Percentiles rank a stretch among this genome's conserved stretches.
phyloP scores from a whole-genome alignment of 352 stramenopile genomes.

The Poterioochromonas sp. region DNA sequence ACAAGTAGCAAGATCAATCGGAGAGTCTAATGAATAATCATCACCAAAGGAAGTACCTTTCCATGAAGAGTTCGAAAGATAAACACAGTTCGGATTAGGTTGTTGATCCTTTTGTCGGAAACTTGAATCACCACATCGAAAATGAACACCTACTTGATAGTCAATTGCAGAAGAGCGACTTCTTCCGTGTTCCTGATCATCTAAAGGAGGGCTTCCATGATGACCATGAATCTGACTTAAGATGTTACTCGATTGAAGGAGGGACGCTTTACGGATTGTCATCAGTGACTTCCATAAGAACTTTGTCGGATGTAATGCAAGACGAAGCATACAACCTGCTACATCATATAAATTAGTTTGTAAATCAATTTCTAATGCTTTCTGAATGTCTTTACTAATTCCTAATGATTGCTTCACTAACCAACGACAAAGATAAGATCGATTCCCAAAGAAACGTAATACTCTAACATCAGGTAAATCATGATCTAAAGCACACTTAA shows the following conservation, averaged over 20 bases:
- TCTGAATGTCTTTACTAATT: not conserved
- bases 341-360: conserved; percentile 20
- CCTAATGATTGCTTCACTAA: not conserved
- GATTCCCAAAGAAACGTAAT: conserved; percentile 4
- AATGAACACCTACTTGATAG: conserved; percentile 4
- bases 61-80: not conserved
- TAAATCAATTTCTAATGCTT: not conserved
- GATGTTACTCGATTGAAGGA: no score
- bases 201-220: no score
- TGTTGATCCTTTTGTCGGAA: not conserved
- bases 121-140: conserved; percentile 28
- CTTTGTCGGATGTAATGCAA: not conserved
- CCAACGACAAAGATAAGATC: conserved; percentile 15
- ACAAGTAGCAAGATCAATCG: not conserved
- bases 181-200: no score
- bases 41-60: not conserved
- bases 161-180: not conserved
- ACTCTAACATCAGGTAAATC: no score
- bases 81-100: not conserved
- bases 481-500: not conserved
- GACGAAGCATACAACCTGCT: not conserved
- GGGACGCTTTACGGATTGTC: not conserved
- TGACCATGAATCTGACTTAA: no score
- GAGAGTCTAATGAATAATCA: conserved; percentile 1
- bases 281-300: not conserved